Evolutionary conservation across 2,329 filamentous ascomycete genomes (phyloP).

Genomic region (Pseudocercospora macadamiae): DNA sequence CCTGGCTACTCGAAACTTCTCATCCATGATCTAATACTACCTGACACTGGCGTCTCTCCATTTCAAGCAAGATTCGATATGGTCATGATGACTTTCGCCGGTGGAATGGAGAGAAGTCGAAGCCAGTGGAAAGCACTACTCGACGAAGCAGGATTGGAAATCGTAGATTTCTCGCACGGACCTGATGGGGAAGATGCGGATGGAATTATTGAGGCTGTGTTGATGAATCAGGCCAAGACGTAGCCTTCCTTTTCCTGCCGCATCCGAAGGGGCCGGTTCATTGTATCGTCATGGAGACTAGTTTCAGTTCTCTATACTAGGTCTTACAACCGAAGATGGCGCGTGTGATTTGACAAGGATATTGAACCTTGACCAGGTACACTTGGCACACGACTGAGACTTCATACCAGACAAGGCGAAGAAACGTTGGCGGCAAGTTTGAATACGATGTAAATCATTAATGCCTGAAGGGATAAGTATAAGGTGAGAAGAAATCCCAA

Average conservation of each 20-base stretch:
- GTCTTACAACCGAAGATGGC: slow-evolving; percentile 8
- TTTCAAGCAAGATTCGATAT: background rate
- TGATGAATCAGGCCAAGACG: background rate
- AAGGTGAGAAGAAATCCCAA: background rate
- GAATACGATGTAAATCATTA: background rate
- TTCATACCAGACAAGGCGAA: background rate
- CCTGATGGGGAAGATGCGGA: background rate
- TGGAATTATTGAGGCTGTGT: background rate
- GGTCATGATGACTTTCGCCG: background rate
- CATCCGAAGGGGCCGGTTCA: too few relatives aligned
- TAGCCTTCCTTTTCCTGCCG: background rate
- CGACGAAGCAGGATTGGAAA: background rate
- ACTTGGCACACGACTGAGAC: background rate
- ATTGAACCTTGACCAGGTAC: background rate
- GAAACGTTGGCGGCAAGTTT: background rate
- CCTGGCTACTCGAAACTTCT: background rate
- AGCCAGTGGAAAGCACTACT: background rate
- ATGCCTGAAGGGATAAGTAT: background rate
- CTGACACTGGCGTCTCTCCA: background rate
- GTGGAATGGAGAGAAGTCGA: background rate
- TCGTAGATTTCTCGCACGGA: background rate
- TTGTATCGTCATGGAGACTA: too few relatives aligned
- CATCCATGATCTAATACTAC: background rate
- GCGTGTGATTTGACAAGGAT: slow-evolving; percentile 1
- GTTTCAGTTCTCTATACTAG: too few relatives aligned